Conservation (phyloP, 176 grass and related monocot species). For the Elaeis guineensis region DNA sequence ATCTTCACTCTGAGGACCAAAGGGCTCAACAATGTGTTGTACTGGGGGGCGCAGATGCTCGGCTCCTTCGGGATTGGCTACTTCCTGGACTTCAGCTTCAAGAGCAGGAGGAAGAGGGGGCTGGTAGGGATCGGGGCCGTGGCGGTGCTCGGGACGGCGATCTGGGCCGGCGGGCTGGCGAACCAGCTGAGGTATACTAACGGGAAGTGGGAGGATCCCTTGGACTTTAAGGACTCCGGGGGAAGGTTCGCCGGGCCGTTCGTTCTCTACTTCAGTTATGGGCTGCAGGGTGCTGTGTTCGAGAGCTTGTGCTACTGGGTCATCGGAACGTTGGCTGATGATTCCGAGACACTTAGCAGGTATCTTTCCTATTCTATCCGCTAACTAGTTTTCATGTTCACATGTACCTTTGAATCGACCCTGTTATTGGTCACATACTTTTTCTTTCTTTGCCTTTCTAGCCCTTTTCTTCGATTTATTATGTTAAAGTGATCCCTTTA, state of each 20-base stretch:
- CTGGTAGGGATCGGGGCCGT: slow-evolving; percentile 36
- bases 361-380: not conserved
- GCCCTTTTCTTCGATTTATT: not conserved
- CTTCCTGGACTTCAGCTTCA: slow-evolving; percentile 80
- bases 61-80: slow-evolving; percentile 60
- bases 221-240: slow-evolving; percentile 66
- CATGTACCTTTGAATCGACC: not conserved
- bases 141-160: slow-evolving; percentile 46
- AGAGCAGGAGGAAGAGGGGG: slow-evolving; percentile 36
- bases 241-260: slow-evolving; percentile 32
- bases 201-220: not conserved
- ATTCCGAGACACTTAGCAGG: slow-evolving; percentile 75
- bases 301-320: slow-evolving; percentile 97
- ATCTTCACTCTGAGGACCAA: slow-evolving; percentile 73
- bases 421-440: not conserved
- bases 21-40: slow-evolving; percentile 89
- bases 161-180: slow-evolving; percentile 69
- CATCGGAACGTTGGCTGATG: slow-evolving; percentile 62
- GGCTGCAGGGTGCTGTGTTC: slow-evolving; percentile 82
- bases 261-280: slow-evolving; percentile 91
- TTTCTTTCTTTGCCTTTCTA: not conserved
- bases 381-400: no score
- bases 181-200: slow-evolving; percentile 46
- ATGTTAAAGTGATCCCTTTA: no score
- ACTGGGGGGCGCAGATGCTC: slow-evolving; percentile 87